Conservation (phyloP, 2,329 filamentous ascomycete species). For the Fonsecaea nubica region DNA sequence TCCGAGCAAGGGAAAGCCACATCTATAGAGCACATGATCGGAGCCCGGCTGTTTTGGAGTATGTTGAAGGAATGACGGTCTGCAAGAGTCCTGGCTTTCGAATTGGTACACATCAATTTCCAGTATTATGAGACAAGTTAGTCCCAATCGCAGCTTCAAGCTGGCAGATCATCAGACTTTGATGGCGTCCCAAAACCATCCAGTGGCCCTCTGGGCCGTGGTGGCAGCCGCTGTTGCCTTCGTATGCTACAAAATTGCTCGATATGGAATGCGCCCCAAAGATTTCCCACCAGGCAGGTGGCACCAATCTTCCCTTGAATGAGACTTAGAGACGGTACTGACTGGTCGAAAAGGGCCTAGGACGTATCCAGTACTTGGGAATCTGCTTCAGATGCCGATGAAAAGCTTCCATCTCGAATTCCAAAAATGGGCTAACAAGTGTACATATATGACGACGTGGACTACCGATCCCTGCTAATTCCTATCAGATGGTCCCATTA, state of each 20-base stretch:
- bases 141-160: not conserved
- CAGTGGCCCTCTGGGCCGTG: not conserved
- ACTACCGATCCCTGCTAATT: not conserved
- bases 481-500: conserved; percentile 14
- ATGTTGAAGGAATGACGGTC: not conserved
- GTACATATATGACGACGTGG: not conserved
- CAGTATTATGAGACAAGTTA: not conserved
- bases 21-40: conserved; percentile 5
- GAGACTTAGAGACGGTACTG: conserved; percentile 3
- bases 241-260: conserved; percentile 1
- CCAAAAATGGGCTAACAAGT: conserved; percentile 9
- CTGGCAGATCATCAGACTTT: conserved; percentile 6
- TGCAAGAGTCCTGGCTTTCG: not conserved
- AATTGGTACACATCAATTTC: conserved; percentile 2
- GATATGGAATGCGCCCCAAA: conserved; percentile 8
- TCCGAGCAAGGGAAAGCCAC: not conserved
- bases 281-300: conserved; percentile 11
- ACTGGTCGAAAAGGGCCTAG: conserved; percentile 1
- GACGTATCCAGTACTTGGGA: conserved; percentile 10
- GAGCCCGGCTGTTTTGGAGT: not conserved
- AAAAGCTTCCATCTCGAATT: conserved; percentile 11
- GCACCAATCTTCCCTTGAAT: not conserved
- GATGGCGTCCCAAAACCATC: not conserved
- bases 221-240: not conserved
- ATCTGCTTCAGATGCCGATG: conserved; percentile 10